Percentiles rank a stretch among this genome's conserved stretches.
These are phyloP conservation scores for Peniophora sp. DNA, from an alignment of 1,284 basidiomycete species.

Conservation along the genomic window DNA sequence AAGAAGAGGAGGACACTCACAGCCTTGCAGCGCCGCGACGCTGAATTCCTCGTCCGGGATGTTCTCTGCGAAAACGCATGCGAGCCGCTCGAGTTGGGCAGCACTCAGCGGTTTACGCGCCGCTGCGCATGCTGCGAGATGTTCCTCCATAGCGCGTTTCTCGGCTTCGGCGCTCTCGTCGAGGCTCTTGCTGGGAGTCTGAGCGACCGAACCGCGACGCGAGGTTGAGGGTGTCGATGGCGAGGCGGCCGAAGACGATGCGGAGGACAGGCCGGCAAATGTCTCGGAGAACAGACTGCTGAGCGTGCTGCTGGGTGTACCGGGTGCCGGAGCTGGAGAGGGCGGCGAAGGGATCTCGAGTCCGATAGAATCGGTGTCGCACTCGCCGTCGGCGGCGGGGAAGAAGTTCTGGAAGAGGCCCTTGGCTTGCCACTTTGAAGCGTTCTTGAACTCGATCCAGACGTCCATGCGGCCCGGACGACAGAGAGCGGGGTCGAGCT, in stretches of 20 bases:
- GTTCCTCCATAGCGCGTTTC: conserved; percentile 56
- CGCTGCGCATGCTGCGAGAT: conserved; percentile 47
- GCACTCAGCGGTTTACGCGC: conserved; percentile 57
- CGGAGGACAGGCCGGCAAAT: conserved; percentile 21
- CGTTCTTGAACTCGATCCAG: conserved; percentile 83
- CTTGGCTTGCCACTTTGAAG: conserved; percentile 75
- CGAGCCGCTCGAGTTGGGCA: conserved; percentile 51
- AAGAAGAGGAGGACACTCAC: conserved; percentile 38
- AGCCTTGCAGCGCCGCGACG: conserved; percentile 81
- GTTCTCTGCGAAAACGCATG: conserved; percentile 64
- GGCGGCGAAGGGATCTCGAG: conserved; percentile 35
- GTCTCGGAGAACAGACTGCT: conserved; percentile 20
- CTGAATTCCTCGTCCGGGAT: conserved; percentile 78
- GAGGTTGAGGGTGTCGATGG: conserved; percentile 17
- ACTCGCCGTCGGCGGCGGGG: conserved; percentile 55
- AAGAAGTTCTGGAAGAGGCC: conserved; percentile 82
- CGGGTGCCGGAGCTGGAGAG: conserved; percentile 15
- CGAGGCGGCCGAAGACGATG: conserved; percentile 16
- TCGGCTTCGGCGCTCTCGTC: conserved; percentile 53
- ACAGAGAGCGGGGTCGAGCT: conserved; percentile 75
- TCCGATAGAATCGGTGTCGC: conserved; percentile 42
- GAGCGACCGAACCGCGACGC: conserved; percentile 13
- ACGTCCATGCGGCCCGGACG: conserved; percentile 87
- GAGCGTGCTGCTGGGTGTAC: conserved; percentile 15
- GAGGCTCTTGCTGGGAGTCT: conserved; percentile 14